Conservation (phyloP, 805 yeast genomes). For the Suhomyces pyralidae region DNA sequence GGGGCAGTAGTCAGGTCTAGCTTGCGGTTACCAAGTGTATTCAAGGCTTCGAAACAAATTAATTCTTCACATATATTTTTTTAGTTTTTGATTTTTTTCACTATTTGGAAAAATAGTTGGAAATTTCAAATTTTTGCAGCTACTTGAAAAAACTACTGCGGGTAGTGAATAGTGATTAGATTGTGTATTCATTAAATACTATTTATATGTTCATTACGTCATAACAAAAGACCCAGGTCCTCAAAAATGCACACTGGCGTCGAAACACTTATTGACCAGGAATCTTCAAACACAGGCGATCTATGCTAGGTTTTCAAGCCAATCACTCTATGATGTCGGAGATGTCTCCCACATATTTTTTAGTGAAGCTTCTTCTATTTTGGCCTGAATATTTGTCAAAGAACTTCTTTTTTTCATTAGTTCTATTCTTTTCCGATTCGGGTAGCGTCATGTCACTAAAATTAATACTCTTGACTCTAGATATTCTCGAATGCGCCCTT, state of each 20-base stretch:
- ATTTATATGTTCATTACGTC: neutral
- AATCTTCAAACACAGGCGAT: neutral
- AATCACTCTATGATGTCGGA: neutral
- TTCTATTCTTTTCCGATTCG: neutral
- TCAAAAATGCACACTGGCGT: neutral
- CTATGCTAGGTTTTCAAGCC: neutral
- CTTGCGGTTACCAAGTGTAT: too few species aligned
- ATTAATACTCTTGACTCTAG: slow-evolving; percentile 8
- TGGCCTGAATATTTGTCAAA: neutral
- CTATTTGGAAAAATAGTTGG: neutral
- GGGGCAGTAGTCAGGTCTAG: too few species aligned
- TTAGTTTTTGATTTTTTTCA: neutral
- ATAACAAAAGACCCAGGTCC: neutral
- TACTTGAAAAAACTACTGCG: neutral
- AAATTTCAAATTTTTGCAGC: neutral
- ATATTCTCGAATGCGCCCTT: slow-evolving; percentile 6
- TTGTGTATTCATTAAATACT: neutral
- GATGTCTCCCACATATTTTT: neutral
- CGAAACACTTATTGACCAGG: neutral
- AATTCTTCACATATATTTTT: too few species aligned
- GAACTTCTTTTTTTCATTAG: neutral
- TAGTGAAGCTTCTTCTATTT: neutral
- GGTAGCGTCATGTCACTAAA: neutral
- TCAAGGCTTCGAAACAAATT: neutral
- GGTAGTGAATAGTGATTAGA: neutral